Evolutionary conservation across 805 yeast species (phyloP), one percentile per base, ranked within the genome.

Genomic region (Myxozyma neglecta): DNA sequence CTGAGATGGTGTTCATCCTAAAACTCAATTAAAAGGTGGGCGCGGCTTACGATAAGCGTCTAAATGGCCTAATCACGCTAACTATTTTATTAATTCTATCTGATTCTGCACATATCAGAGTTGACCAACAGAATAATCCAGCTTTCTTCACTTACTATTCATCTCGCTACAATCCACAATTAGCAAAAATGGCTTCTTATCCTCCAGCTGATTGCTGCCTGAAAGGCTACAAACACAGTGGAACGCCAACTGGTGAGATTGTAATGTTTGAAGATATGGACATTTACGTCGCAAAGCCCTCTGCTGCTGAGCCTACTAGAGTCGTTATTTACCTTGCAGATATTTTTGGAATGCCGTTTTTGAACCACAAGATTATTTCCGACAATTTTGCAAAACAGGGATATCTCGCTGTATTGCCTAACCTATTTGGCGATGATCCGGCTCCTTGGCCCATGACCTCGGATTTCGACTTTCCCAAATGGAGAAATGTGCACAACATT

Each of bases 291-390:
- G 65, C 81, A 7, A 45, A 55, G 35, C 65, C 65, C 4, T 13
- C 61, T 7, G 85, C 84, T 45, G 63, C 69, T 37, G 68, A 65
- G 43, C 56, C 74, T 9, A 79, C 78, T 9, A 79, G 80, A 57
- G 74, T 82, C 16, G 70, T 87, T n/a, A 84, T 87, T 18, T 81
- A 88, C 50, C 63, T 83, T 36, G 79, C 89, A 34, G 93, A 88
- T 71, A 75, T 88, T 52, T 85, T 68, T 63, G 93, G 94, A n/a
- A 70, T 81, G 71, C 76, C 77, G 37, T 77, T 77, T 67, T 77
- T 77, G 68, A 87, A 88, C 70, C 76, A 73, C 39, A 68, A 77
- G 59, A 76, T 88, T 68, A 72, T 64, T 39, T 63, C 61, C 24
- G 68, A 64, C 48, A 56, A 59, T 45, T 79, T 88, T 57, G 85